Evolutionary conservation across 1,284 basidiomycete species (phyloP).

Genomic region (Irpex lacteus): DNA sequence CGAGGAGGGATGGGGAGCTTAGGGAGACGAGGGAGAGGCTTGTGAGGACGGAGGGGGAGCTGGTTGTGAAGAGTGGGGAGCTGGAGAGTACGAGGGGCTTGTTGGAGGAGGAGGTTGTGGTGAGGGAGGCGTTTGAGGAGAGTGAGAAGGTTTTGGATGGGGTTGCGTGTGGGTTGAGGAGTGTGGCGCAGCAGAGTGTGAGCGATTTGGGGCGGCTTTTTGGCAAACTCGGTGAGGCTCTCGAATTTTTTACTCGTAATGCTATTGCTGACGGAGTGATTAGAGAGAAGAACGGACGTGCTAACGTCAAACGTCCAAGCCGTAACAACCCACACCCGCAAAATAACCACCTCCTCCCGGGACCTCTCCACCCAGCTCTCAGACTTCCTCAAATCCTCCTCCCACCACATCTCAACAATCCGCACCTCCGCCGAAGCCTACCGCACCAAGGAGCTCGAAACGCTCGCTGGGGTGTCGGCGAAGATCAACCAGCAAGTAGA

Average conservation of each 20-base stretch:
- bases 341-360: conserved; percentile 49
- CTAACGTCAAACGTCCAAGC: conserved; percentile 66
- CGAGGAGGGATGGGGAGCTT: conserved; percentile 74
- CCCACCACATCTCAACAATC: conserved; percentile 51
- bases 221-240: conserved; percentile 71
- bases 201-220: conserved; percentile 75
- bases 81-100: conserved; percentile 46
- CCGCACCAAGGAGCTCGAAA: conserved; percentile 53
- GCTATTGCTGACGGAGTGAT: conserved; percentile 2
- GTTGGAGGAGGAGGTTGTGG: conserved; percentile 74
- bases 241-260: neutral
- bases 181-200: conserved; percentile 65
- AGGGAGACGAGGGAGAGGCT: conserved; percentile 61
- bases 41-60: conserved; percentile 48
- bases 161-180: conserved; percentile 70
- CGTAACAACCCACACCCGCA: conserved; percentile 61
- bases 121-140: conserved; percentile 73
- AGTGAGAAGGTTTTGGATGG: conserved; percentile 73
- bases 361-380: conserved; percentile 58
- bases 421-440: conserved; percentile 56
- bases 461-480: conserved; percentile 48
- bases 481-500: conserved; percentile 62
- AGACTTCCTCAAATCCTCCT: conserved; percentile 59
- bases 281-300: conserved; percentile 75
- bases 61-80: conserved; percentile 27